A percentile compares a stretch with the other conserved stretches of the same genome.
These are phyloP conservation scores for Backusella circina DNA, from an alignment of 192 early-diverging fungal genomes.

Conservation along the genomic window DNA sequence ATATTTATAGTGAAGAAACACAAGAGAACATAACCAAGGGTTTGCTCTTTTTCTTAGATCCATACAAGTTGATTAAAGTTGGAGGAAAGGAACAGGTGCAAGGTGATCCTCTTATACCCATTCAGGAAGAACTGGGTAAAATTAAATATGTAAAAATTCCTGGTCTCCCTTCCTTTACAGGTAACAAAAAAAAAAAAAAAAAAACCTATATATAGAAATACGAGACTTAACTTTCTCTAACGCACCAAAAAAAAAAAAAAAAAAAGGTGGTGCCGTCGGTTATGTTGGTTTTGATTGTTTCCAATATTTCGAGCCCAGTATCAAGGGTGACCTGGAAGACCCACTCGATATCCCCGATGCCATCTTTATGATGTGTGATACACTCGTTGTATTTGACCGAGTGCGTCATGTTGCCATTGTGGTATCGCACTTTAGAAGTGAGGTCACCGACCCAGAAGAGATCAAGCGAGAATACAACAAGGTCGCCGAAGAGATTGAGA, in stretches of 20 bases:
- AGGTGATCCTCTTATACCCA: slow-evolving; percentile 82
- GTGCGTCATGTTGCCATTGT: slow-evolving; percentile 90
- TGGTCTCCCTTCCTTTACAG: slow-evolving; percentile 82
- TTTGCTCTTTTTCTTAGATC: slow-evolving; percentile 57
- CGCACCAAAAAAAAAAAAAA: no score
- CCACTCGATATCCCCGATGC: slow-evolving; percentile 90
- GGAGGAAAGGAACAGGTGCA: slow-evolving; percentile 65
- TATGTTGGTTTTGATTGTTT: slow-evolving; percentile 98
- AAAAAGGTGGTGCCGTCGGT: slow-evolving; percentile 87
- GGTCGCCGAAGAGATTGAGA: slow-evolving; percentile 66
- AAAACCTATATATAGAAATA: background rate
- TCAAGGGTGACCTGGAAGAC: slow-evolving; percentile 75
- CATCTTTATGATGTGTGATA: slow-evolving; percentile 93
- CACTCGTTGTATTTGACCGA: slow-evolving; percentile 94
- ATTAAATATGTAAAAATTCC: slow-evolving; percentile 78
- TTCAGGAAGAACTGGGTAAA: slow-evolving; percentile 82
- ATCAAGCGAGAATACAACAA: slow-evolving; percentile 63
- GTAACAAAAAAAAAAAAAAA: slow-evolving; percentile 33
- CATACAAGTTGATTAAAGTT: slow-evolving; percentile 81
- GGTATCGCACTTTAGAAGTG: slow-evolving; percentile 81
- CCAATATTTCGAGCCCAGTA: slow-evolving; percentile 96
- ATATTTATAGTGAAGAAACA: background rate
- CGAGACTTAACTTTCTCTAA: background rate
- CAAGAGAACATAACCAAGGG: background rate
- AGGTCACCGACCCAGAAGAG: slow-evolving; percentile 49